phyloP scores from a whole-genome alignment of 257 asterid genomes.

The Osmanthus fragrans region DNA sequence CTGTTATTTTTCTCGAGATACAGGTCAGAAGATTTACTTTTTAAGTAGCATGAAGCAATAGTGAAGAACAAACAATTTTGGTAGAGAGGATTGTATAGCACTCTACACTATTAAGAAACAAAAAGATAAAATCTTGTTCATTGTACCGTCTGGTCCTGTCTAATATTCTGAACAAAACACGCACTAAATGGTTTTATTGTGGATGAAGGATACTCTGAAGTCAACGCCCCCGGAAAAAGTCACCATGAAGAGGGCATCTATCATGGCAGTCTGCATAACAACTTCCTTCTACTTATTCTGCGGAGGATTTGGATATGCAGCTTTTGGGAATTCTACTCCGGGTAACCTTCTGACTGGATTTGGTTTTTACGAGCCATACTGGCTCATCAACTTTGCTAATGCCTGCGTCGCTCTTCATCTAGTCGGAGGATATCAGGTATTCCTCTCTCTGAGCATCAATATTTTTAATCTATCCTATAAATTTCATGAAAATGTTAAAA shows the following conservation, averaged over 20 bases:
- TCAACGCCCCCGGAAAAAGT: conserved; percentile 61
- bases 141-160: not conserved
- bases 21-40: conserved; percentile 46
- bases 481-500: not conserved
- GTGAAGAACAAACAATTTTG: not conserved
- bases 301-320: conserved; percentile 94
- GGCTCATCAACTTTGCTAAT: conserved; percentile 88
- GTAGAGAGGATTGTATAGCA: not conserved
- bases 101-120: not conserved
- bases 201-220: conserved; percentile 65
- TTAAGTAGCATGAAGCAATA: not conserved
- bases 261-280: conserved; percentile 44
- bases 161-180: no score
- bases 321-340: conserved; percentile 80
- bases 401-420: conserved; percentile 79
- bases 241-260: conserved; percentile 76
- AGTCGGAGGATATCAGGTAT: conserved; percentile 84
- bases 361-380: conserved; percentile 75
- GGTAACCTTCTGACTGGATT: conserved; percentile 89
- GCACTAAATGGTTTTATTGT: conserved; percentile 6
- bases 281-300: conserved; percentile 77
- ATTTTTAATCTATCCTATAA: no score
- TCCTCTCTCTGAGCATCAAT: not conserved
- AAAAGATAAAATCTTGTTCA: not conserved
- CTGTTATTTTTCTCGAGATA: conserved; percentile 55